phyloP scores from a whole-genome alignment of 2,329 filamentous ascomycete species.

The Claviceps paspali region DNA sequence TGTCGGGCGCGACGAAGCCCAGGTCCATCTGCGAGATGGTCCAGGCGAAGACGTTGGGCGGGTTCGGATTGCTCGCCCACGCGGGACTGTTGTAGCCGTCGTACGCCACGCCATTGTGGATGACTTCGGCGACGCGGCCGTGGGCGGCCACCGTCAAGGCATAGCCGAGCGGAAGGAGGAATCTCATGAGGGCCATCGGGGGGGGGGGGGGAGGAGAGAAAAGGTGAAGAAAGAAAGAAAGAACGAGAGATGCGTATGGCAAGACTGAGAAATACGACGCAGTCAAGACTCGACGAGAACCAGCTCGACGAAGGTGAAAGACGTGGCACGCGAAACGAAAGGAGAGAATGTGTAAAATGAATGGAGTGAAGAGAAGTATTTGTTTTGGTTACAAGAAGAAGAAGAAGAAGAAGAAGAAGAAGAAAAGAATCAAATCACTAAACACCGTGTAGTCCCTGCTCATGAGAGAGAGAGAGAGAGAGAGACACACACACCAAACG shows the following conservation, averaged over 20 bases:
- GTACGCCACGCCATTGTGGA: conserved; percentile 27
- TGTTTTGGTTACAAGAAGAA: too few species aligned
- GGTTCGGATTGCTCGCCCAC: conserved; percentile 20
- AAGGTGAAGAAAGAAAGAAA: background rate
- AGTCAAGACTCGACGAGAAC: too few species aligned
- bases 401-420: background rate
- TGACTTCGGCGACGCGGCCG: conserved; percentile 26
- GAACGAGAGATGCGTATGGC: too few species aligned
- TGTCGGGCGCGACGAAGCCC: conserved; percentile 32
- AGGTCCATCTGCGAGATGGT: conserved; percentile 26
- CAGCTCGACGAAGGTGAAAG: too few species aligned
- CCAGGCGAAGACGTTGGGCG: conserved; percentile 25
- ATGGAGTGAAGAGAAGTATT: too few species aligned
- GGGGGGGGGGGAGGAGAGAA: background rate
- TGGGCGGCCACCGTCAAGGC: conserved; percentile 15
- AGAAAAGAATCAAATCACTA: too few species aligned
- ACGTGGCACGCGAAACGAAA: background rate
- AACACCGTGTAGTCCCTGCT: background rate
- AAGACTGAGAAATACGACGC: too few species aligned
- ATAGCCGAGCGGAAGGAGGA: conserved; percentile 6
- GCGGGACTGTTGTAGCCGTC: conserved; percentile 23
- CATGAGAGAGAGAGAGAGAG: background rate
- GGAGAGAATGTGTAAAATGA: background rate
- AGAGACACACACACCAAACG: background rate
- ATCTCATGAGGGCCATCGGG: background rate